phyloP scores from a whole-genome alignment of 345 rosid genomes.

The Euphorbia peplus region DNA sequence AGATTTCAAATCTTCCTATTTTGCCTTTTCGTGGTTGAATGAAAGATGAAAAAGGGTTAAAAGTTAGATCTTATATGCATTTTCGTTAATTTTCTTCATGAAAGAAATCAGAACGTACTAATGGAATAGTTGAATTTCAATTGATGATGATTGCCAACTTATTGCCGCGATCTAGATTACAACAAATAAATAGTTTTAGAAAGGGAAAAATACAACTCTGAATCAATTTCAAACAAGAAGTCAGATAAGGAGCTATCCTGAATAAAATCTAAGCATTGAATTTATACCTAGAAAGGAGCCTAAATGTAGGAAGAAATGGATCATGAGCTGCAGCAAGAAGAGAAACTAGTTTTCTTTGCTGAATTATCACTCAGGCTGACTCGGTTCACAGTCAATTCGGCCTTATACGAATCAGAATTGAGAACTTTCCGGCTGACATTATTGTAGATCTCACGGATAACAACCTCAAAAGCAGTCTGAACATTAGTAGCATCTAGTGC shows the following conservation, averaged over 20 bases:
- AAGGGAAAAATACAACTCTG: background rate
- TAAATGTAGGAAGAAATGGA: slow-evolving; percentile 7
- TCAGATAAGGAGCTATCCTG: background rate
- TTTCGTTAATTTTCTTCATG: no score
- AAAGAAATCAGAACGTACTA: no score
- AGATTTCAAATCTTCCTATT: no score
- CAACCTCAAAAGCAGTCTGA: slow-evolving; percentile 80
- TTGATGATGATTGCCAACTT: no score
- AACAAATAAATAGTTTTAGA: background rate
- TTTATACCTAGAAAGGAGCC: slow-evolving; percentile 1
- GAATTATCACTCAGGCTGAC: slow-evolving; percentile 48
- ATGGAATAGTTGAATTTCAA: no score
- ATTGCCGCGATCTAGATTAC: background rate
- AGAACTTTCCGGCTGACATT: slow-evolving; percentile 62
- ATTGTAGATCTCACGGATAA: slow-evolving; percentile 73
- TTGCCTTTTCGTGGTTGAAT: no score
- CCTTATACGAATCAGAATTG: slow-evolving; percentile 71
- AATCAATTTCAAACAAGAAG: background rate
- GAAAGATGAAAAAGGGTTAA: no score
- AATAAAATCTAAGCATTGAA: no score
- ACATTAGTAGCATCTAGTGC: slow-evolving; percentile 87
- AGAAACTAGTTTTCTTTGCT: slow-evolving; percentile 20
- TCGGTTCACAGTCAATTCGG: slow-evolving; percentile 62
- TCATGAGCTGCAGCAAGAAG: slow-evolving; percentile 26
- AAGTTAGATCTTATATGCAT: no score